A percentile compares a stretch with the other conserved stretches of the same genome.
These are phyloP conservation scores for Cystobasidium slooffiae DNA, from an alignment of 1,284 basidiomycete genomes.

Conservation along the genomic window DNA sequence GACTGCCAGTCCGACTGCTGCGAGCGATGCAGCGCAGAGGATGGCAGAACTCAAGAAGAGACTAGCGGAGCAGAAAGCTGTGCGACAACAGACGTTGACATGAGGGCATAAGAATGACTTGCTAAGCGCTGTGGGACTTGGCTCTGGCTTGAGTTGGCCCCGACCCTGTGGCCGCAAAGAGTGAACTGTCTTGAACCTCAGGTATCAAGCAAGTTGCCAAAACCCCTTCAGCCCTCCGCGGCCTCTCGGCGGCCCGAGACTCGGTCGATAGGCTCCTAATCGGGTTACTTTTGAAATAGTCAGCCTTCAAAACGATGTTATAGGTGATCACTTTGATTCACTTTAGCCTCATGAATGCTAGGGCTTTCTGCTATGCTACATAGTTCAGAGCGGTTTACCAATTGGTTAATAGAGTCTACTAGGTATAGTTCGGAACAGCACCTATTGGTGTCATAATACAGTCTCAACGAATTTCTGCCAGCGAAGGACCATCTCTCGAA, in stretches of 20 bases:
- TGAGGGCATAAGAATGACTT: background rate
- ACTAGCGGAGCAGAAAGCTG: conserved; percentile 27
- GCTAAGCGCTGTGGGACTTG: background rate
- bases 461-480: conserved; percentile 47
- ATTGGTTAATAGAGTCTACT: background rate
- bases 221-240: no score
- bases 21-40: background rate
- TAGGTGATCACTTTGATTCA: no score
- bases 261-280: no score
- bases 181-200: no score
- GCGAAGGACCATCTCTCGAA: conserved; percentile 46
- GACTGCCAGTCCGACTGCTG: background rate
- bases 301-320: no score
- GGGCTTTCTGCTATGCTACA: conserved; percentile 21
- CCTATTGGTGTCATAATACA: background rate
- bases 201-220: no score
- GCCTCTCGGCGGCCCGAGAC: no score
- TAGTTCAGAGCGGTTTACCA: background rate
- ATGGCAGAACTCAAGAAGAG: conserved; percentile 29
- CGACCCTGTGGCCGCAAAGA: no score
- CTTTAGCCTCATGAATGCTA: no score
- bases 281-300: no score
- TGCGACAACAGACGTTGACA: background rate
- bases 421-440: background rate
- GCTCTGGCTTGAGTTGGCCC: no score